phyloP scores from a whole-genome alignment of 257 asterid species.

The Solanum verrucosum region DNA sequence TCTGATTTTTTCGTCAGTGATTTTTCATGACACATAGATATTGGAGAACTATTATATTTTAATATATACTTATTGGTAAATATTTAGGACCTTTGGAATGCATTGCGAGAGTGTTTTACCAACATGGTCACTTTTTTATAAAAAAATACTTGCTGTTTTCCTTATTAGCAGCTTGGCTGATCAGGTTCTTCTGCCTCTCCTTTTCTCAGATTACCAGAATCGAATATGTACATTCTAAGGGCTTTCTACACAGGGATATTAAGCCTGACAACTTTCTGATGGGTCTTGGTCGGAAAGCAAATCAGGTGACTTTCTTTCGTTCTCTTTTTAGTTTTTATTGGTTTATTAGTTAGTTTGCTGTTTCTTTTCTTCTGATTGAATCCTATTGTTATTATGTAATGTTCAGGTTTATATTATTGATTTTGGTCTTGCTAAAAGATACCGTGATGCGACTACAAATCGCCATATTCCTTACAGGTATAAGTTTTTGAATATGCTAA shows the following conservation, averaged over 20 bases:
- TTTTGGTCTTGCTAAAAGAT: constrained; percentile 94
- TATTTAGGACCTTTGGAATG: background rate
- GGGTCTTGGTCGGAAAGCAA: constrained; percentile 99
- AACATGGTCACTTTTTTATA: background rate
- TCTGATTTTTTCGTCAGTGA: background rate
- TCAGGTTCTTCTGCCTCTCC: background rate
- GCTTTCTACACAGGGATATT: constrained; percentile 85
- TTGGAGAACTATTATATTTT: background rate
- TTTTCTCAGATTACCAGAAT: constrained; percentile 61
- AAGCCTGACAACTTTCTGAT: constrained; percentile 95
- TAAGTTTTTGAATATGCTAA: background rate
- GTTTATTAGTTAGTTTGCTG: background rate
- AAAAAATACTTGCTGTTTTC: background rate
- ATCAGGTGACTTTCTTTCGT: constrained; percentile 44
- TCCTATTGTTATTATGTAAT: constrained; percentile 2
- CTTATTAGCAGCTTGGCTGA: background rate
- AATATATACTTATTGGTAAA: background rate
- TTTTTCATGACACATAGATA: background rate
- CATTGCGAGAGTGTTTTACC: background rate
- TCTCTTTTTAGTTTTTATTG: background rate
- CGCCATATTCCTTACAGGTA: constrained; percentile 96
- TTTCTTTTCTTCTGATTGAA: background rate
- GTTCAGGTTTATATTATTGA: constrained; percentile 81
- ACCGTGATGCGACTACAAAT: constrained; percentile 70
- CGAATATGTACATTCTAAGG: constrained; percentile 90